Conservation (phyloP, 2,329 filamentous ascomycete genomes). For the Aspergillus jensenii region DNA sequence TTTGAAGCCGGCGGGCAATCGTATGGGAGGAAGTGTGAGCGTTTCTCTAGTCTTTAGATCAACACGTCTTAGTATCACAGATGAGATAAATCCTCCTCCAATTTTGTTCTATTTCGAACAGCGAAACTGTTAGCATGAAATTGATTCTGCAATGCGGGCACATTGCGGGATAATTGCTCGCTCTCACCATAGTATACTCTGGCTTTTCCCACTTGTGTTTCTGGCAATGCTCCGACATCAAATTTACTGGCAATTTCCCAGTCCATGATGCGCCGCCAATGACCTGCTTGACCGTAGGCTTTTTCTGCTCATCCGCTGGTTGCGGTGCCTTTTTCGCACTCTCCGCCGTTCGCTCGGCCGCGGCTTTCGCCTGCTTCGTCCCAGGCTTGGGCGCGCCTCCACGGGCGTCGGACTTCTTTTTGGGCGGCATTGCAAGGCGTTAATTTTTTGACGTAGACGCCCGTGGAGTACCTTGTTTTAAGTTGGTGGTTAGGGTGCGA, state of each 20-base stretch:
- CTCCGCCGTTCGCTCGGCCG: slow-evolving; percentile 33
- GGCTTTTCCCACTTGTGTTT: slow-evolving; percentile 95
- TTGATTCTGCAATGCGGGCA: not conserved
- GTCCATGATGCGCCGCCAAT: slow-evolving; percentile 97
- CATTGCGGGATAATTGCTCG: not conserved
- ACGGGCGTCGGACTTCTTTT: slow-evolving; percentile 41
- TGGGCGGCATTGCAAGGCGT: slow-evolving; percentile 34
- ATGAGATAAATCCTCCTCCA: slow-evolving; percentile 72
- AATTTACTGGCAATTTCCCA: slow-evolving; percentile 89
- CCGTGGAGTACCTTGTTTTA: slow-evolving; percentile 21
- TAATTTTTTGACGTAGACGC: slow-evolving; percentile 14
- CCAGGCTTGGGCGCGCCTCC: slow-evolving; percentile 39
- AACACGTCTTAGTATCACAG: slow-evolving; percentile 71
- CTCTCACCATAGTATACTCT: slow-evolving; percentile 75
- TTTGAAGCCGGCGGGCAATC: slow-evolving; percentile 73
- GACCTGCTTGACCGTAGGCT: slow-evolving; percentile 67
- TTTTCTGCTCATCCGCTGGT: slow-evolving; percentile 52
- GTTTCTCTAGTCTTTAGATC: slow-evolving; percentile 82
- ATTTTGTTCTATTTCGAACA: slow-evolving; percentile 57
- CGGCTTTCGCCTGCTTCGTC: slow-evolving; percentile 42
- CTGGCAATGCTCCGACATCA: slow-evolving; percentile 91
- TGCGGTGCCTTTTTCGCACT: slow-evolving; percentile 35
- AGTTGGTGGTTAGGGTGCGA: not conserved
- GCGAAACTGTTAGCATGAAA: slow-evolving; percentile 14
- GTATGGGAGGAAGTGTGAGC: slow-evolving; percentile 75